Conservation (phyloP, 2,329 filamentous ascomycete species). For the Penicillium nordicum region DNA sequence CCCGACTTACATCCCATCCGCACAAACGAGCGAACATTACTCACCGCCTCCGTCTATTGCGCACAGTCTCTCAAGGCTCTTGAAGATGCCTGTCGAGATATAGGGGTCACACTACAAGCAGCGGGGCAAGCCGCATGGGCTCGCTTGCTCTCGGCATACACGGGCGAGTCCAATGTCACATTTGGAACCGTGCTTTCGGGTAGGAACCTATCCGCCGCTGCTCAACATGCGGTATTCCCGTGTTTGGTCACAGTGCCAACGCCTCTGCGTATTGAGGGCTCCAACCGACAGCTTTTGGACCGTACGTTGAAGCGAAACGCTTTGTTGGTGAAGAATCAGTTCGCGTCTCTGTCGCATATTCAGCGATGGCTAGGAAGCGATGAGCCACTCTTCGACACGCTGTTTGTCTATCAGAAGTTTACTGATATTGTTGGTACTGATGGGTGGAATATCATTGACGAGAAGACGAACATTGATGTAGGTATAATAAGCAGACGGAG, state of each 20-base stretch:
- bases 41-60: conserved; percentile 39
- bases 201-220: conserved; percentile 57
- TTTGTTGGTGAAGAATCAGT: conserved; percentile 65
- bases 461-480: conserved; percentile 66
- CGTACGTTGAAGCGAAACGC: conserved; percentile 65
- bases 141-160: conserved; percentile 68
- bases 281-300: conserved; percentile 57
- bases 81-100: conserved; percentile 53
- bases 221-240: conserved; percentile 64
- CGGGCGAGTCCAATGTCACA: conserved; percentile 68
- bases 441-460: conserved; percentile 61
- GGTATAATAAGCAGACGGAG: conserved; percentile 12
- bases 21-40: conserved; percentile 32
- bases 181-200: conserved; percentile 82
- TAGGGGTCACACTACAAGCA: conserved; percentile 71
- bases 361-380: conserved; percentile 67
- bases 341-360: conserved; percentile 66
- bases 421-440: conserved; percentile 22
- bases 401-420: conserved; percentile 76
- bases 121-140: conserved; percentile 76
- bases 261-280: conserved; percentile 53
- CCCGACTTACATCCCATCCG: conserved; percentile 68
- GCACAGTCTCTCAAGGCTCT: conserved; percentile 47
- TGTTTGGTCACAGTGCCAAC: conserved; percentile 80
- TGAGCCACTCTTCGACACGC: conserved; percentile 72